Evolutionary conservation across 495 filamentous ascomycete species (phyloP), one percentile per base, ranked within the genome.

Genomic region (Neurospora sublineolata): DNA sequence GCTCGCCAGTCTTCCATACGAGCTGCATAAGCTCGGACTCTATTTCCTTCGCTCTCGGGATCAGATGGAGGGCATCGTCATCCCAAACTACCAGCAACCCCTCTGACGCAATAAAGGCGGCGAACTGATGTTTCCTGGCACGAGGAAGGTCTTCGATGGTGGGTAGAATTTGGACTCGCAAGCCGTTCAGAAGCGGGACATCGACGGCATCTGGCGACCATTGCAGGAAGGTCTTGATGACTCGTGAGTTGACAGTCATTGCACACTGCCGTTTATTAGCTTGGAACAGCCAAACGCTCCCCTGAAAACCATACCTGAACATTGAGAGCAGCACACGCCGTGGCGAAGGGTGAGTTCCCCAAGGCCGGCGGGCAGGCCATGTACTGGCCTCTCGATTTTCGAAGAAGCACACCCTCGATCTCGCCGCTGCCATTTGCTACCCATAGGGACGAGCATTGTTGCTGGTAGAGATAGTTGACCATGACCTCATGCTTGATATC

Each of bases 401-500:
- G 85, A 20, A 94, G 76, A 27, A 94, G 78, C 18, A 92, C 89
- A 72, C 91, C 91, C 77, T 94, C 91, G 27, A 88, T 79, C 74
- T 89, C 85, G 3, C 87, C 88, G 68, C 83, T 87, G 36, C 85
- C 86, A 73, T 91, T 88, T 39, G 86, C 87, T 12, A 92, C 87
- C 91, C 91, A 94, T 40, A 92, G 81, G 70, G 87, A 84, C 16
- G 86, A 84, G 69, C 88, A 90, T 79, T 92, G 90, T 77, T 93
- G 91, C 76, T 94, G 91, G 79, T 91, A 91, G 33, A 94, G 83
- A 74, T 90, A 93, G 76, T 91, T 93, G 46, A 90, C 91, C 91
- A 94, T 93, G 70, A 94, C 89, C 76, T 93, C 91, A 77, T 92
- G 90, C 76, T 91, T 93, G 77, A 94, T 92, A 73, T 93, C 90